Percentiles rank a stretch among this genome's conserved stretches.
These are phyloP conservation scores for Juglanconis juglandina DNA, from an alignment of 2,329 filamentous ascomycete species.

Conservation along the genomic window DNA sequence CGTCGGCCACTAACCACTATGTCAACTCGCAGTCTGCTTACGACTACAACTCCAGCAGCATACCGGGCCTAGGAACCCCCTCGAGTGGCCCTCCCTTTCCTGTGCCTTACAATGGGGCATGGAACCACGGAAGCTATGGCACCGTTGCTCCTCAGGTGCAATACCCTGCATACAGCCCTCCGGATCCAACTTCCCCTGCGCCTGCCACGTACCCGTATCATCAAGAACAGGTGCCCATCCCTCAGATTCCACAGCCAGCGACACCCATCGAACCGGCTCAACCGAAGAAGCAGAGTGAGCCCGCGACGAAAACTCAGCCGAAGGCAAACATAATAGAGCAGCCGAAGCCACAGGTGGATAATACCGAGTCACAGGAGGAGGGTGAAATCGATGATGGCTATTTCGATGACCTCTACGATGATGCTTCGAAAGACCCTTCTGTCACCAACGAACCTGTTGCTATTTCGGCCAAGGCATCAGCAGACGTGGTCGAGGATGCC, in stretches of 20 bases:
- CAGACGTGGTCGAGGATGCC: not conserved
- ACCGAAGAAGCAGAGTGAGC: not conserved
- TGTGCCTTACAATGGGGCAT: conserved; percentile 4
- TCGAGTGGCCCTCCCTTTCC: conserved; percentile 4
- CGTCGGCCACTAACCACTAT: conserved; percentile 24
- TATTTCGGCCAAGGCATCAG: not conserved
- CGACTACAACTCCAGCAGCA: conserved; percentile 34
- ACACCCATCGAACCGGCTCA: not conserved
- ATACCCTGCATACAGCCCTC: conserved; percentile 5
- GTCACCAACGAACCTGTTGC: not conserved
- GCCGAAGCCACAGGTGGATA: conserved; percentile 2
- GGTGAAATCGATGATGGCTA: conserved; percentile 74
- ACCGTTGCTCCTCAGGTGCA: not conserved
- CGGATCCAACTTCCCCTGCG: not conserved
- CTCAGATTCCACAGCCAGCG: not conserved
- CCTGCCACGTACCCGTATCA: not conserved
- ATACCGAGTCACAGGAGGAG: conserved; percentile 52
- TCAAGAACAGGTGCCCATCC: not conserved
- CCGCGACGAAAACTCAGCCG: not conserved
- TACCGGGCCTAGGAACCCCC: conserved; percentile 37
- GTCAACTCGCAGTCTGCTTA: conserved; percentile 32
- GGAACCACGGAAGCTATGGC: conserved; percentile 1
- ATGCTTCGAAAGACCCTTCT: conserved; percentile 27
- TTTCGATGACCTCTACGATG: conserved; percentile 54
- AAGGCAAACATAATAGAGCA: conserved; percentile 1